These are phyloP conservation scores for Cryptosporidium meleagridis DNA, from an alignment of 169 alveolate genomes.

Conservation along the genomic window DNA sequence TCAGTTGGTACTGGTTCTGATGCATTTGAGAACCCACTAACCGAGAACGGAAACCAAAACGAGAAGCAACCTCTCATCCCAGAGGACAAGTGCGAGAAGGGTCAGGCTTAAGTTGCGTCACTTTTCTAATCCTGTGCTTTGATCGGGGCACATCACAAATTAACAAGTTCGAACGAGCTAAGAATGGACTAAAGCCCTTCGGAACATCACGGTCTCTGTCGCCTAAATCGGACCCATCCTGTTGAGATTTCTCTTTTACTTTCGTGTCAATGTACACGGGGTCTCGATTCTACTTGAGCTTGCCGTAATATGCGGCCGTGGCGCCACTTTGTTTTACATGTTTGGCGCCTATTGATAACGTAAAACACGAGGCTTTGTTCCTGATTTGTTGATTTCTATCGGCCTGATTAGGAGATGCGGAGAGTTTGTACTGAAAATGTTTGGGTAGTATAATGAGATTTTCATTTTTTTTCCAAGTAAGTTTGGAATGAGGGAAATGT, in stretches of 20 bases:
- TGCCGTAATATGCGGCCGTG: background rate
- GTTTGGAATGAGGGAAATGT: background rate
- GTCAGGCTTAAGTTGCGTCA: constrained; percentile 17
- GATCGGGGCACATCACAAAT: background rate
- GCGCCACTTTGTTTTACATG: background rate
- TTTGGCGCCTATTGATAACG: background rate
- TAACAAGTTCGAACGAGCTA: background rate
- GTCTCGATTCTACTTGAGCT: background rate
- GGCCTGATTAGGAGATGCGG: background rate
- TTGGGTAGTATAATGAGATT: background rate
- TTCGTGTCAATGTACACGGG: constrained; percentile 5
- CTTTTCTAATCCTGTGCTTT: background rate
- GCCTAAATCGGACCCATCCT: background rate
- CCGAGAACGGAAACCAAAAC: constrained; percentile 41
- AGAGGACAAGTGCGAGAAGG: constrained; percentile 69
- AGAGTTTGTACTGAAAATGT: background rate
- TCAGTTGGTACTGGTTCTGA: constrained; percentile 72
- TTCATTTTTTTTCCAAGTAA: background rate
- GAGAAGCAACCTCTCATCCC: constrained; percentile 68
- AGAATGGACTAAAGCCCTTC: background rate
- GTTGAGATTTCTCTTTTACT: background rate
- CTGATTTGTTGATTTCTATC: background rate
- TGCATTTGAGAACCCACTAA: constrained; percentile 60
- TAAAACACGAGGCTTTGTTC: background rate
- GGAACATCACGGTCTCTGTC: background rate